Percentiles rank a stretch among this genome's conserved stretches.
phyloP scores from a whole-genome alignment of 768 basidiomycete genomes.

The Cystobasidium tubakii region DNA sequence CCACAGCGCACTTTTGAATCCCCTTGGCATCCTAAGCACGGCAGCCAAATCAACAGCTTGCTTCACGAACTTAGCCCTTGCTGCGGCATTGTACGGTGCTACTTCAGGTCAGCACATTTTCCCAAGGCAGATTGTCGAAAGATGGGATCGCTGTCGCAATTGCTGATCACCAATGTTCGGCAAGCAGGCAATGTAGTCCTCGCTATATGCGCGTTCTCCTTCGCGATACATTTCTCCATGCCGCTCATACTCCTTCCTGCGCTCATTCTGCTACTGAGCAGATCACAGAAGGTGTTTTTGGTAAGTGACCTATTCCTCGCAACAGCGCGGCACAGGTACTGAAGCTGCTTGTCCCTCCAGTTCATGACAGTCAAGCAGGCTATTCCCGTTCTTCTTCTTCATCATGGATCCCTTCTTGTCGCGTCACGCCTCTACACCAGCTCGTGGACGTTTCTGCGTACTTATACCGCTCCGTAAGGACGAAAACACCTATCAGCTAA shows the following conservation, averaged over 20 bases:
- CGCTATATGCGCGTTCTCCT: constrained; percentile 63
- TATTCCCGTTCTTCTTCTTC: constrained; percentile 58
- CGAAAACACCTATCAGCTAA: background rate
- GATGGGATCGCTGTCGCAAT: too few relatives aligned
- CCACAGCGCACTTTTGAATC: constrained; percentile 77
- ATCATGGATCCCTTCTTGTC: constrained; percentile 44
- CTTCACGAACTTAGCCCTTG: constrained; percentile 68
- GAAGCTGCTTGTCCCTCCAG: background rate
- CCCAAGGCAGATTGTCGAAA: too few relatives aligned
- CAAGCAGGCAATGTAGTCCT: constrained; percentile 58
- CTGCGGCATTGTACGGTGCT: constrained; percentile 66
- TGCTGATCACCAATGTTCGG: constrained; percentile 7
- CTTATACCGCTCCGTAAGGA: constrained; percentile 42
- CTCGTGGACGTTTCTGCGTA: constrained; percentile 41
- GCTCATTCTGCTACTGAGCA: constrained; percentile 62
- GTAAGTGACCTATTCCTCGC: too few relatives aligned
- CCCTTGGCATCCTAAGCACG: constrained; percentile 73
- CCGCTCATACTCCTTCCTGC: constrained; percentile 56
- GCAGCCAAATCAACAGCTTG: constrained; percentile 75
- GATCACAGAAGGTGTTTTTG: constrained; percentile 60
- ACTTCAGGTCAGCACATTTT: constrained; percentile 57
- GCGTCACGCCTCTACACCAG: constrained; percentile 33
- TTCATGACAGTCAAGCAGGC: constrained; percentile 41
- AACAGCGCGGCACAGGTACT: background rate
- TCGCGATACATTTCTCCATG: constrained; percentile 63